These are phyloP conservation scores for Canavalia gladiata DNA, from an alignment of 306 rosid genomes.

Conservation along the genomic window DNA sequence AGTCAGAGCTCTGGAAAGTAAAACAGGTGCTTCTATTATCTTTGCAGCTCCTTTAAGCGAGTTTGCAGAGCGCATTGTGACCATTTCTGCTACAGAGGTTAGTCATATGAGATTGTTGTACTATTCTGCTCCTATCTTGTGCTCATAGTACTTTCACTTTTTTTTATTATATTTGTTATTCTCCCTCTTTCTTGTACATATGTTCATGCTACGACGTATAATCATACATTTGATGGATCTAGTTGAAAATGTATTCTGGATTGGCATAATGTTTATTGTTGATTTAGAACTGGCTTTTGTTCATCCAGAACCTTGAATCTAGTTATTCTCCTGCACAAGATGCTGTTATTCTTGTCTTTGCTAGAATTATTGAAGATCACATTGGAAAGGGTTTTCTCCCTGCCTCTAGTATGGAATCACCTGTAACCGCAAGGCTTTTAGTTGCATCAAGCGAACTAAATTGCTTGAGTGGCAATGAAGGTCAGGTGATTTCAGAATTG, in stretches of 20 bases:
- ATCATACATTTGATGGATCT: conserved; percentile 32
- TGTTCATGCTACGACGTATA: neutral
- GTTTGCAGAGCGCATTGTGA: conserved; percentile 65
- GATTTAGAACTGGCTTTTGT: conserved; percentile 42
- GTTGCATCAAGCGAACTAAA: conserved; percentile 49
- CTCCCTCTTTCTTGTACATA: neutral
- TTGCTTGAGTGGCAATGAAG: conserved; percentile 58
- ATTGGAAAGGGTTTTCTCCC: conserved; percentile 57
- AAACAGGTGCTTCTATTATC: conserved; percentile 72
- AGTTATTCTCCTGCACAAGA: conserved; percentile 70
- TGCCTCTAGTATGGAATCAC: conserved; percentile 47
- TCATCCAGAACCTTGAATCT: conserved; percentile 61
- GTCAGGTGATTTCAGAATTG: conserved; percentile 61
- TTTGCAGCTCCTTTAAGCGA: conserved; percentile 61
- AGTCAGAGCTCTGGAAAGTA: conserved; percentile 62
- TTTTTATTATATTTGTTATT: neutral
- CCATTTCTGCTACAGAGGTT: conserved; percentile 77
- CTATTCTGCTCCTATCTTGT: conserved; percentile 4
- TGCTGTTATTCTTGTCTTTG: conserved; percentile 66
- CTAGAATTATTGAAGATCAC: conserved; percentile 67
- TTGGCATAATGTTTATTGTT: conserved; percentile 35
- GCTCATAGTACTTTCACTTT: conserved; percentile 26
- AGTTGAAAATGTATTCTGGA: neutral
- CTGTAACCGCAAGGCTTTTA: conserved; percentile 64
- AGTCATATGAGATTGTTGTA: conserved; percentile 42